phyloP scores from a whole-genome alignment of 2,329 filamentous ascomycete genomes.

The Macrophomina pseudophaseolina region DNA sequence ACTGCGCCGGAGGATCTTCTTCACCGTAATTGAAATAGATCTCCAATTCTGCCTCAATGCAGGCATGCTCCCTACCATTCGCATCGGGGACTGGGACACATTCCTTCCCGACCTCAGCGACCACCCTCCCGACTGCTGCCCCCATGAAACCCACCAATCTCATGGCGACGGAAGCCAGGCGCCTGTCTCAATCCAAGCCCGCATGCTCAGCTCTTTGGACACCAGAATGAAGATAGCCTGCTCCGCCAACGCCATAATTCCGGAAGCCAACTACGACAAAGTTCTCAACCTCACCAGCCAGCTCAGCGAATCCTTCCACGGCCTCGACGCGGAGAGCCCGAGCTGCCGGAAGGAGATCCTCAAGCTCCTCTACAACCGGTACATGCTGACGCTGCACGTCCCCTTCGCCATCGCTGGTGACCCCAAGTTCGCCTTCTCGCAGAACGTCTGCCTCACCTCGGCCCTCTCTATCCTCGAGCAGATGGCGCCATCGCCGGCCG shows the following conservation, averaged over 20 bases:
- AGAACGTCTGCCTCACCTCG: slow-evolving; percentile 9
- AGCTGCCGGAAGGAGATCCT: slow-evolving; percentile 4
- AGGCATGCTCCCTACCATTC: slow-evolving; percentile 28
- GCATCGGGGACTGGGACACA: slow-evolving; percentile 16
- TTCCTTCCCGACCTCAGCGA: not conserved
- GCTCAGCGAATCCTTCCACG: not conserved
- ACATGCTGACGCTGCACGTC: slow-evolving; percentile 16
- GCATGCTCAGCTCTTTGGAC: slow-evolving; percentile 9
- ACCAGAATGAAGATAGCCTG: slow-evolving; percentile 1
- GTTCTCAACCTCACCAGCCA: slow-evolving; percentile 13
- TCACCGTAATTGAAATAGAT: slow-evolving; percentile 51
- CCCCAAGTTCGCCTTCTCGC: slow-evolving; percentile 14
- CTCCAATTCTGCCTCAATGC: slow-evolving; percentile 37
- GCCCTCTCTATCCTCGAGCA: slow-evolving; percentile 16
- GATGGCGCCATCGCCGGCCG: not conserved
- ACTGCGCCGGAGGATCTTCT: slow-evolving; percentile 53
- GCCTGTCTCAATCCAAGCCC: slow-evolving; percentile 4
- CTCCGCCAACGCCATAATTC: slow-evolving; percentile 10
- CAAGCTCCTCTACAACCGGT: slow-evolving; percentile 9
- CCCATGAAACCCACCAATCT: not conserved
- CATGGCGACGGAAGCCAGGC: not conserved
- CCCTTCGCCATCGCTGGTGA: slow-evolving; percentile 6
- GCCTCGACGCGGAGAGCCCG: not conserved
- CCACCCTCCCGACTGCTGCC: not conserved
- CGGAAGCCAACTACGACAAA: slow-evolving; percentile 17